Evolutionary conservation across 1,139 yeast species (phyloP).

Genomic region (Blastobotrys petasosporus): DNA sequence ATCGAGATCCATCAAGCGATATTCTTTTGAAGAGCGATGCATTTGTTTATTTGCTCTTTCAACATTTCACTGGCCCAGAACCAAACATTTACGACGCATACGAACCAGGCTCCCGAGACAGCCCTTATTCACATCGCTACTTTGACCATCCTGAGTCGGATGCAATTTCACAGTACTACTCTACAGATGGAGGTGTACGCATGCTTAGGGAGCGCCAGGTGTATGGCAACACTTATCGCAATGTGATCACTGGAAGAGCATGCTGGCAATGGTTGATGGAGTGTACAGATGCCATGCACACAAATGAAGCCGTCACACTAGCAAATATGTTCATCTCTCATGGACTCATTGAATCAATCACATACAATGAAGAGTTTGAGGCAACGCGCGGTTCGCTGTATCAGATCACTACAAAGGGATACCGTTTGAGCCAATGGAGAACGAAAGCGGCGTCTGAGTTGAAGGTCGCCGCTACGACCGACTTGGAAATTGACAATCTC

Average conservation of each 20-base stretch:
- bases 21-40: conserved; percentile 59
- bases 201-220: conserved; percentile 43
- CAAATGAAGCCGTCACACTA: conserved; percentile 55
- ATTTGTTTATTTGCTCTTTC: conserved; percentile 60
- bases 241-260: conserved; percentile 68
- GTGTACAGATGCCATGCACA: conserved; percentile 65
- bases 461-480: too few relatives aligned
- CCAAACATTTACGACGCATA: conserved; percentile 69
- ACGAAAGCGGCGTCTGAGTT: not conserved
- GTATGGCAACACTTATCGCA: conserved; percentile 28
- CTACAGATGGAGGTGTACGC: conserved; percentile 61
- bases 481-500: conserved; percentile 10
- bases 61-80: conserved; percentile 53
- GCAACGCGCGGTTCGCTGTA: conserved; percentile 6
- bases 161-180: conserved; percentile 72
- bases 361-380: not conserved
- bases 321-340: conserved; percentile 50
- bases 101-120: conserved; percentile 41
- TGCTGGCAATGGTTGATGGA: conserved; percentile 85
- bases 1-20: conserved; percentile 57
- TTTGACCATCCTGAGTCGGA: conserved; percentile 89
- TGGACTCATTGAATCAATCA: conserved; percentile 40
- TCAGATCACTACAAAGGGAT: conserved; percentile 1
- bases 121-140: conserved; percentile 72
- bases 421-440: conserved; percentile 1